Evolutionary conservation across 176 grass and related monocot genomes (phyloP).

Genomic region (Aegilops tauschii): DNA sequence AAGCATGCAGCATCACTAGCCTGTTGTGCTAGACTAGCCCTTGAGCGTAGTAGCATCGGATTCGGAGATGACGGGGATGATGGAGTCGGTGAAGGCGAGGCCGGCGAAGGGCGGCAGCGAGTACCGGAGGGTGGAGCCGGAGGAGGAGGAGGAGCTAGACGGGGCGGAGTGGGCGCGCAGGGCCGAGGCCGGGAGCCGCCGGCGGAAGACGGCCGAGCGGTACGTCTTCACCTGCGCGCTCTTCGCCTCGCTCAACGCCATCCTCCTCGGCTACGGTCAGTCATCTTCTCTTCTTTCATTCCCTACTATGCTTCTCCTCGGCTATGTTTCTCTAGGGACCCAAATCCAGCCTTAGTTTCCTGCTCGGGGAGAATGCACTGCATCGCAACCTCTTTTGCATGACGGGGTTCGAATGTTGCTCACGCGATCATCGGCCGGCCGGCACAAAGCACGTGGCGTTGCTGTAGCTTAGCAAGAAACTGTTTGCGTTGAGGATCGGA

Average conservation of each 20-base stretch:
- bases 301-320: too few relatives aligned
- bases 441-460: neutral
- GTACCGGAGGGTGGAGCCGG: constrained; percentile 44
- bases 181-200: constrained; percentile 38
- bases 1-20: neutral
- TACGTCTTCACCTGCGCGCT: constrained; percentile 71
- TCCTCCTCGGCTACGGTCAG: constrained; percentile 89
- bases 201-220: constrained; percentile 35
- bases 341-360: neutral
- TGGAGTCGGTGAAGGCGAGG: constrained; percentile 38
- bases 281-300: neutral
- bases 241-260: constrained; percentile 73
- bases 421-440: neutral
- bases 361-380: too few relatives aligned
- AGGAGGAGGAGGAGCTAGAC: constrained; percentile 33
- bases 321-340: too few relatives aligned
- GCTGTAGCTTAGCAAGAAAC: neutral
- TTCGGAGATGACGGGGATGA: neutral
- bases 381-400: neutral
- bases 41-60: neutral
- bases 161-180: constrained; percentile 42
- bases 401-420: neutral
- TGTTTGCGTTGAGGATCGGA: neutral
- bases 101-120: constrained; percentile 26
- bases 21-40: too few relatives aligned